Conservation (phyloP, 1,139 yeast species). For the Yamadazyma diospyri region DNA sequence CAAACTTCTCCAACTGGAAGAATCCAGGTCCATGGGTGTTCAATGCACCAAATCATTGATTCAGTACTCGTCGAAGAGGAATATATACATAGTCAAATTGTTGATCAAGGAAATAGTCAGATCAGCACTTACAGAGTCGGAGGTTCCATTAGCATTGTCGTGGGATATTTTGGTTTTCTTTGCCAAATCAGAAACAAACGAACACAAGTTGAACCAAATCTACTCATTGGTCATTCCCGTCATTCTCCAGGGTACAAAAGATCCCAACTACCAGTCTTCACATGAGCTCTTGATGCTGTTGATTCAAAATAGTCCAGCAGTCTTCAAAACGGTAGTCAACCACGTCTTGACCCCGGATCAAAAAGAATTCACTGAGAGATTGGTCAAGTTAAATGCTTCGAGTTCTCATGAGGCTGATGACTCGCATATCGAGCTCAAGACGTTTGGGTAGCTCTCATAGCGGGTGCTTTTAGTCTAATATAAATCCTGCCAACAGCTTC, state of each 20-base stretch:
- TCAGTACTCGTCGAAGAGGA: constrained; percentile 29
- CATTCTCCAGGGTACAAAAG: constrained; percentile 37
- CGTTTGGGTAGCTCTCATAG: constrained; percentile 21
- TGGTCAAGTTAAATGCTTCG: constrained; percentile 27
- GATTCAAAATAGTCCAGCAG: constrained; percentile 44
- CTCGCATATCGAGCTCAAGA: constrained; percentile 33
- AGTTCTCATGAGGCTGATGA: constrained; percentile 14
- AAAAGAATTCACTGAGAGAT: constrained; percentile 34
- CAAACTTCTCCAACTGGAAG: constrained; percentile 25
- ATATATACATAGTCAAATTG: constrained; percentile 23
- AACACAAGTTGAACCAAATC: constrained; percentile 26
- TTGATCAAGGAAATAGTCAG: constrained; percentile 16
- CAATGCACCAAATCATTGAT: constrained; percentile 60
- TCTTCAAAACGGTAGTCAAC: constrained; percentile 53
- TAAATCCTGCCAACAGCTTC: too few relatives aligned
- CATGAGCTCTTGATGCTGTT: constrained; percentile 52
- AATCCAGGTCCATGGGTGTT: constrained; percentile 42
- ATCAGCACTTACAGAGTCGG: constrained; percentile 8
- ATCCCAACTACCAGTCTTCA: constrained; percentile 34
- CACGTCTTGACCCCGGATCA: constrained; percentile 34
- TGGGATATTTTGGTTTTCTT: constrained; percentile 55
- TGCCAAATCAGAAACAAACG: constrained; percentile 30
- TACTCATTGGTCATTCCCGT: constrained; percentile 50
- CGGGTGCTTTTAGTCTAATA: neutral
- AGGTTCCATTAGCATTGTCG: constrained; percentile 36